Base-by-base conservation (phyloP, 2,329 filamentous ascomycete species). In the Colletotrichum chrysophilum region DNA sequence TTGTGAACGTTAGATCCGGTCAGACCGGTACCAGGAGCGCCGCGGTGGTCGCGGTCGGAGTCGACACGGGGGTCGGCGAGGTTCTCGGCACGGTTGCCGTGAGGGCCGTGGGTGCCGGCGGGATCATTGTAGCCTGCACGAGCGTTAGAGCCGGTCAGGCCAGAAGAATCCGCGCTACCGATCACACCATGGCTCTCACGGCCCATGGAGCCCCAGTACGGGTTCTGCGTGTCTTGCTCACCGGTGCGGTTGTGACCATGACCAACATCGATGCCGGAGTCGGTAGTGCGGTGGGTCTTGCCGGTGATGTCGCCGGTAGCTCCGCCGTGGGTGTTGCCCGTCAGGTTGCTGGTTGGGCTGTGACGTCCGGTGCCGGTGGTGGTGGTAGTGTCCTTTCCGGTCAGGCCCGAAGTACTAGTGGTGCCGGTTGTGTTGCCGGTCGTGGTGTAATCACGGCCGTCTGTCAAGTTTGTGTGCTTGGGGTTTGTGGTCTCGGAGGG, bases 31-130 rank as follows among this genome's bases (percentile, higher is more conserved):
- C 64, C 48, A 2, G 66, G 66, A 32, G 60, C 52, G 3, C 38
- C 68, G 14, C 67, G 64, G 76, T 80, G 55, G 77, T 86, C 85
- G 34, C 86, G 81, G 79, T 89, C 86, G 13, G 85, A 87, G 76
- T 89, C 87, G 65, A 88, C 84, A 21, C 87, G 83, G 24, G 88
- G 88, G 77, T 91, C 89, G 14, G 84, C 76, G 32, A 88, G 86
- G 81, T 90, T 90, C 36, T 81, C 80, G 14, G 83, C 48, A 28
- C 85, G 85, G 21, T 83, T 83, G 10, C 78, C 77, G 71, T 86
- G 84, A 36, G 84, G 85, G 18, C 85, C 83, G 56, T 78, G 79
- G 7, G 78, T 83, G 12, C 78, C 78, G n/a, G 62, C 66, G 14
- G 77, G 66, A 32, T 75, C 73, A 21, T 75, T 28, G 12, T 75